Evolutionary conservation across 345 rosid species (phyloP).

Genomic region (Brassica juncea): DNA sequence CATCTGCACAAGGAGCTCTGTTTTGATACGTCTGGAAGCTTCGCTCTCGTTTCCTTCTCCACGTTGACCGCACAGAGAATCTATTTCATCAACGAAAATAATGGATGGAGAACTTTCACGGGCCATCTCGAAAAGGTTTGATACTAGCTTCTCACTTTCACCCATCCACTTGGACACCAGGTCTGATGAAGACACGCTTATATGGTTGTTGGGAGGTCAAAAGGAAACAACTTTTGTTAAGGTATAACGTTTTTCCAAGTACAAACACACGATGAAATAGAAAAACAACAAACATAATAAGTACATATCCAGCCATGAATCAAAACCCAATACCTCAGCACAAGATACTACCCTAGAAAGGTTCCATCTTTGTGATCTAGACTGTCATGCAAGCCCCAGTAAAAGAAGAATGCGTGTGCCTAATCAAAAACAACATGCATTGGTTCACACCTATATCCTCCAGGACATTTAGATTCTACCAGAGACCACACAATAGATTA

Average conservation of each 20-base stretch:
- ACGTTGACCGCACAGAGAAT: conserved; percentile 3
- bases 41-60: background rate
- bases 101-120: background rate
- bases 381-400: background rate
- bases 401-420: background rate
- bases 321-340: background rate
- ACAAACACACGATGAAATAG: background rate
- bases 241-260: background rate
- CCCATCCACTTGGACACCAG: conserved; percentile 1
- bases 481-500: background rate
- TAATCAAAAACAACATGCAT: background rate
- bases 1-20: conserved; percentile 1
- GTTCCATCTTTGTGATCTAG: background rate
- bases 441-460: background rate
- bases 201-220: background rate
- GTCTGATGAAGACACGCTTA: background rate
- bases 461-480: background rate
- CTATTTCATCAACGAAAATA: background rate
- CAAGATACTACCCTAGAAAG: background rate
- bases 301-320: background rate
- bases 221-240: background rate
- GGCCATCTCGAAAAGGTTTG: background rate
- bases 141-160: background rate
- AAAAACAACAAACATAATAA: background rate
- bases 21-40: background rate